Percentiles rank a stretch among this genome's conserved stretches.
These are phyloP conservation scores for Dryadomyces sulphureus DNA, from an alignment of 2,329 filamentous ascomycete species.

Conservation along the genomic window DNA sequence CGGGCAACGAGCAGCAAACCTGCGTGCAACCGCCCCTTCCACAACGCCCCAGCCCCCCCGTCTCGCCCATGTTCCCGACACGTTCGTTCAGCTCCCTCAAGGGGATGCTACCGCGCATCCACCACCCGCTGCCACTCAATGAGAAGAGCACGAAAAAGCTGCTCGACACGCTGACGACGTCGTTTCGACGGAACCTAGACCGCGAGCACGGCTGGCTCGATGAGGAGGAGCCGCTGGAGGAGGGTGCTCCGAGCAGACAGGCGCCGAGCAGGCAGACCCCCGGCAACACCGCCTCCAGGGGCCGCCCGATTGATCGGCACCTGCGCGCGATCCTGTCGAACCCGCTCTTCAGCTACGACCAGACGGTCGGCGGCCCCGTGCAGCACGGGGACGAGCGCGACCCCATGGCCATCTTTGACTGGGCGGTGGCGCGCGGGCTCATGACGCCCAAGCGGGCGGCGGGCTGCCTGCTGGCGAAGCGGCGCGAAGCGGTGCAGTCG, in stretches of 20 bases:
- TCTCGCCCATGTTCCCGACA: conserved; percentile 22
- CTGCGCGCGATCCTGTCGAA: conserved; percentile 42
- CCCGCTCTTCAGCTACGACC: conserved; percentile 32
- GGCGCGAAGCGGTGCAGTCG: conserved; percentile 23
- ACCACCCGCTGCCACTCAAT: conserved; percentile 37
- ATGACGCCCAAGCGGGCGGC: conserved; percentile 39
- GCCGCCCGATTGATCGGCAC: conserved; percentile 31
- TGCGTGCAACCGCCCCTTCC: neutral
- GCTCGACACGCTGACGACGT: conserved; percentile 39
- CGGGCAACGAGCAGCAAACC: too few relatives aligned
- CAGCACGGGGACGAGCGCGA: conserved; percentile 16
- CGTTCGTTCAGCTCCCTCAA: conserved; percentile 23
- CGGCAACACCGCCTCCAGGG: conserved; percentile 1
- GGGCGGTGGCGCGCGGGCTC: conserved; percentile 38
- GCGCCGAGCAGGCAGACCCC: neutral
- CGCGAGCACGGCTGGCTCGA: conserved; percentile 35
- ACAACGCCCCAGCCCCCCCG: neutral
- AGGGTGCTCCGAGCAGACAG: neutral
- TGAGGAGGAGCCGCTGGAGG: too few relatives aligned
- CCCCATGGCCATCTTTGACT: conserved; percentile 40
- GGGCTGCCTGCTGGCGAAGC: conserved; percentile 36
- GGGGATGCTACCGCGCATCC: conserved; percentile 27
- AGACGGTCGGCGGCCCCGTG: conserved; percentile 15
- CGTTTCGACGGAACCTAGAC: conserved; percentile 44
- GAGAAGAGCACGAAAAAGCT: conserved; percentile 37